Base-by-base conservation (phyloP, 2,329 filamentous ascomycete genomes). In the Fusarium lateritium region DNA sequence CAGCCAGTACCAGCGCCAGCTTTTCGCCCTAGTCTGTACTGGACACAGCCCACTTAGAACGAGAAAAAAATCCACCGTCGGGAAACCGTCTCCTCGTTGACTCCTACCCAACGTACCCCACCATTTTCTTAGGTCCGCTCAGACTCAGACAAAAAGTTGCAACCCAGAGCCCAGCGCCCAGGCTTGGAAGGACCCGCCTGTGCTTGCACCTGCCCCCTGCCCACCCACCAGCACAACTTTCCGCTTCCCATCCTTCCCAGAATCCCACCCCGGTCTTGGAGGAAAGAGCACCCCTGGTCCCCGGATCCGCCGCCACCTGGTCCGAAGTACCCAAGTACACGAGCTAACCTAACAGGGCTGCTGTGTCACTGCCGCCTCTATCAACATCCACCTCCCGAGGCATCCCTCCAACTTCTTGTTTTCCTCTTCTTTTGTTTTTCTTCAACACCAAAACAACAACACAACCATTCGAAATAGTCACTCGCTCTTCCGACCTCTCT, bases 231-330 rank as follows among this genome's bases (percentile, higher is more conserved):
- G 28, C 36, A 34, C 49, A 33, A 46, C 56, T 33, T 62, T 56
- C 46, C 55, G 50, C 47, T 31, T 56, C 47, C 56, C 34, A 40
- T 45, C 50, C 60, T 33, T 42, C 40, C 51, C 13, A 51, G 34
- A 61, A 54, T 58, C 65, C 54, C 51, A 69, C 65, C 67, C 64
- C 53, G 53, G 40, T 67, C 62, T 56, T n/a, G 47, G 44, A 53
- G 64, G 40, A 43, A 67, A 52, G 38, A 28, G 21, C 24, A 58
- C 46, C 65, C 65, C 60, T 36, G 65, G 53, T 56, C 65, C 65
- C 57, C 71, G 70, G 66, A 73, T 64, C 71, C 71, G 70, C 66
- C 70, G 55, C 71, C 70, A 73, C 69, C 38, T 64, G 53, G 53
- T 58, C 59, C 57, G 54, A 67, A 60, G 51, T 58, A 51, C 39